Base-by-base conservation (phyloP, 2,329 filamentous ascomycete species). In the Pyricularia grisea region DNA sequence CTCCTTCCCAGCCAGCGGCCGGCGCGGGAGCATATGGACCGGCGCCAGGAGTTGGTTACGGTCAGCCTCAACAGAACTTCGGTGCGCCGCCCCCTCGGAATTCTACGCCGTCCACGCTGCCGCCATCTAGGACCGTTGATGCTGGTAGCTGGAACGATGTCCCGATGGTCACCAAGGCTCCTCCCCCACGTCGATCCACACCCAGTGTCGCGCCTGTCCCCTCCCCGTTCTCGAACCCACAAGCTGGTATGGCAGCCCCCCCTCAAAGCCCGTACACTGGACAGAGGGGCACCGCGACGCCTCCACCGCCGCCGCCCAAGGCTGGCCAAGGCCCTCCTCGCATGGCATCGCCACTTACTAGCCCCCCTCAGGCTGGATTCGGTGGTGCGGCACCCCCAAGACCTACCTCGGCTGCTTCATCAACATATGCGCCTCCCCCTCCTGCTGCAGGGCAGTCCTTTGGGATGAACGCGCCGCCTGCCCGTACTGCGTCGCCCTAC, bases 81-180 rank as follows among this genome's bases (percentile, higher is more conserved):
- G 77, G 75, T 63, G 75, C 75, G 10, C 58, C 60, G n/a, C 75
- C 78, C 17, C 76, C 82, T 68, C 87, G 90, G 71, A 88, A 87
- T 71, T 84, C 87, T 30, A 89, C 88, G 50, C 86, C 89, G n/a
- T 90, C 92, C 20, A 84, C 87, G 14, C 84, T 85, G 28, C 84
- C 88, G 60, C 89, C 93, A 27, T 87, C 92, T 11, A 88, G 88
- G 75, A 83, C 69, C 88, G 88, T 69, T 90, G 90, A 91, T 72
- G 89, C 90, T 72, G 87, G 90, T 31, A 91, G 92, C 74, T 99
- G 95, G 95, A 99, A 99, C 74, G 95, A 99, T 78, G 90, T 96
- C 67, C 95, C 95, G 1, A 86, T 97, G 74, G 91, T 98, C 65
- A 85, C 87, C 65, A 92, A 94, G 81, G 82, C 86, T 68, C 85